phyloP scores from a whole-genome alignment of 352 stramenopile genomes.

The Aphanomyces stellatus region DNA sequence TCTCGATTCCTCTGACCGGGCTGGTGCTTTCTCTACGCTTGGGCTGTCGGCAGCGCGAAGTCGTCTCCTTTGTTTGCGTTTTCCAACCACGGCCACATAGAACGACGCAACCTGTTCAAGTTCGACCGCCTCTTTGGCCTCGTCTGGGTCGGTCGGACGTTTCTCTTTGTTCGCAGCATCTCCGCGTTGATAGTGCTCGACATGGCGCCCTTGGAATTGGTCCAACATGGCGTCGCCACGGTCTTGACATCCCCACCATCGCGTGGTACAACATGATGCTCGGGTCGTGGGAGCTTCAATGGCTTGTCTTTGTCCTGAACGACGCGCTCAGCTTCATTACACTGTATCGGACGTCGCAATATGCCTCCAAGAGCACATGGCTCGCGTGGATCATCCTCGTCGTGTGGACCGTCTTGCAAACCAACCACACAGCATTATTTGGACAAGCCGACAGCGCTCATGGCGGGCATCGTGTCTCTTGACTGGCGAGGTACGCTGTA shows the following conservation, averaged over 20 bases:
- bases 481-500: background rate
- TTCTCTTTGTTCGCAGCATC: slow-evolving; percentile 2
- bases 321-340: slow-evolving; percentile 14
- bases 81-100: background rate
- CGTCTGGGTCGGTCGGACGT: slow-evolving; percentile 9
- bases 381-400: background rate
- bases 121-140: slow-evolving; percentile 14
- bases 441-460: slow-evolving; percentile 11
- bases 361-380: background rate
- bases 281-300: background rate
- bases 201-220: background rate
- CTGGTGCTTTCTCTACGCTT: slow-evolving; percentile 9
- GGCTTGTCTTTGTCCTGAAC: slow-evolving; percentile 18
- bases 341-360: background rate
- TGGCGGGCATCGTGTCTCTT: slow-evolving; percentile 14
- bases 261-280: slow-evolving; percentile 15
- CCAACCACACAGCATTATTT: too few relatives aligned
- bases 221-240: background rate
- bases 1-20: background rate
- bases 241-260: background rate
- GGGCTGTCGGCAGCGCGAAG: slow-evolving; percentile 5
- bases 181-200: slow-evolving; percentile 7
- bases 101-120: slow-evolving; percentile 8
- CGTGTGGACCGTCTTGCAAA: slow-evolving; percentile 7
- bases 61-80: slow-evolving; percentile 3